A percentile compares a stretch with the other conserved stretches of the same genome.
Conservation (phyloP, 495 filamentous ascomycete genomes). For the Mycothermus thermophilus region DNA sequence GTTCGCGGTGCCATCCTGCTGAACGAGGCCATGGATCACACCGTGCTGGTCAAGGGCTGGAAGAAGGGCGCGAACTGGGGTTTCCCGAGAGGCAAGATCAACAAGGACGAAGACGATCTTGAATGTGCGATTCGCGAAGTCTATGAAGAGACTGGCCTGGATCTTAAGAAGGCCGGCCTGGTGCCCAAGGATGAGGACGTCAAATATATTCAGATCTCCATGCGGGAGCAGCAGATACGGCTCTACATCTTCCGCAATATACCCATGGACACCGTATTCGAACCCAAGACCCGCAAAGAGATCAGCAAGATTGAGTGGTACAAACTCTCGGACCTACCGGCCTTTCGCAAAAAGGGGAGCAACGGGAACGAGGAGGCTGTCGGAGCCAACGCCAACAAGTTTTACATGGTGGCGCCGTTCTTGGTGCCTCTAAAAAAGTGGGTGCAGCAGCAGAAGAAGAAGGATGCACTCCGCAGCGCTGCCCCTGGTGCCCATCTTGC, state of each 20-base stretch:
- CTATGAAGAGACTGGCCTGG: conserved; percentile 88
- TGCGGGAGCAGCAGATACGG: conserved; percentile 83
- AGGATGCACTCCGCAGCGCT: conserved; percentile 33
- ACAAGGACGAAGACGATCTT: conserved; percentile 84
- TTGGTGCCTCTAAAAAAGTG: conserved; percentile 75
- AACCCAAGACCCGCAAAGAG: conserved; percentile 85
- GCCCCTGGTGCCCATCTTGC: conserved; percentile 16
- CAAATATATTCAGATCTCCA: conserved; percentile 71
- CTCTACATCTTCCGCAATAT: conserved; percentile 83
- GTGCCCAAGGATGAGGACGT: conserved; percentile 52
- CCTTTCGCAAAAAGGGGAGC: conserved; percentile 51
- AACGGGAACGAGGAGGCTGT: conserved; percentile 36
- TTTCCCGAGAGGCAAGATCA: conserved; percentile 93
- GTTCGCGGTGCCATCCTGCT: conserved; percentile 88
- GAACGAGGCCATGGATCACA: conserved; percentile 80
- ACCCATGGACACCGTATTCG: conserved; percentile 71
- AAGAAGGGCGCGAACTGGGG: conserved; percentile 95
- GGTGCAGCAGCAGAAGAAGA: conserved; percentile 69
- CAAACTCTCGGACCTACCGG: conserved; percentile 72
- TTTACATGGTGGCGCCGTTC: conserved; percentile 97
- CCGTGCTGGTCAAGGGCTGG: conserved; percentile 89
- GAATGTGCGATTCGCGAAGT: conserved; percentile 89
- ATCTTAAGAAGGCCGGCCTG: conserved; percentile 58
- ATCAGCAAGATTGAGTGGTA: conserved; percentile 96
- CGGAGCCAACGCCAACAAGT: conserved; percentile 63